These are phyloP conservation scores for Botrytis tulipae DNA, from an alignment of 2,329 filamentous ascomycete genomes.

Conservation along the genomic window DNA sequence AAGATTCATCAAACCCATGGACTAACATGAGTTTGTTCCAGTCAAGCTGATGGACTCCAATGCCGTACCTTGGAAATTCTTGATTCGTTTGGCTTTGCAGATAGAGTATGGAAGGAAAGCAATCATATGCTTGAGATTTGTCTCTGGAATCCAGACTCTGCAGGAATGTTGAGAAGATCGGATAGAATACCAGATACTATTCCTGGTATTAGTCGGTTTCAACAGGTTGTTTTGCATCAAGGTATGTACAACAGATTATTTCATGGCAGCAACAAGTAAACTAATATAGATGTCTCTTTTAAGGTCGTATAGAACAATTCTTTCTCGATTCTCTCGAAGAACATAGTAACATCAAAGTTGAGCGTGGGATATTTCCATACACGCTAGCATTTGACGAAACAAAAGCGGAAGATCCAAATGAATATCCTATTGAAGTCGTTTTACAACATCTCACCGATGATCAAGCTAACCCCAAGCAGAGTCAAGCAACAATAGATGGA, in stretches of 20 bases:
- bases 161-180: constrained; percentile 56
- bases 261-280: not conserved
- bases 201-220: constrained; percentile 59
- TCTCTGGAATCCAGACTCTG: constrained; percentile 59
- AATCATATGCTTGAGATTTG: constrained; percentile 67
- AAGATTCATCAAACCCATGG: not conserved
- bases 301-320: constrained; percentile 60
- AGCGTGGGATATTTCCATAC: constrained; percentile 59
- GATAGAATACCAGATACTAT: constrained; percentile 63
- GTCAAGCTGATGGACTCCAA: constrained; percentile 64
- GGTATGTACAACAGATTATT: constrained; percentile 42
- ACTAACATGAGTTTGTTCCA: constrained; percentile 31
- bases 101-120: constrained; percentile 62
- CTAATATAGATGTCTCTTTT: not conserved
- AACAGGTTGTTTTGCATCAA: constrained; percentile 68
- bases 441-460: constrained; percentile 57
- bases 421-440: constrained; percentile 60
- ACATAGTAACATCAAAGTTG: constrained; percentile 54
- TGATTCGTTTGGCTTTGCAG: constrained; percentile 66
- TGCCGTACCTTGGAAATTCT: constrained; percentile 66
- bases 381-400: constrained; percentile 53
- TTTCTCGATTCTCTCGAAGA: constrained; percentile 61
- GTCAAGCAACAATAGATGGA: constrained; percentile 35
- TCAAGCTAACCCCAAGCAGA: constrained; percentile 53
- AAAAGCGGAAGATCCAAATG: constrained; percentile 47